A percentile compares a stretch with the other conserved stretches of the same genome.
phyloP scores from a whole-genome alignment of 108 stramenopile species.

The Nitzschia sp. region DNA sequence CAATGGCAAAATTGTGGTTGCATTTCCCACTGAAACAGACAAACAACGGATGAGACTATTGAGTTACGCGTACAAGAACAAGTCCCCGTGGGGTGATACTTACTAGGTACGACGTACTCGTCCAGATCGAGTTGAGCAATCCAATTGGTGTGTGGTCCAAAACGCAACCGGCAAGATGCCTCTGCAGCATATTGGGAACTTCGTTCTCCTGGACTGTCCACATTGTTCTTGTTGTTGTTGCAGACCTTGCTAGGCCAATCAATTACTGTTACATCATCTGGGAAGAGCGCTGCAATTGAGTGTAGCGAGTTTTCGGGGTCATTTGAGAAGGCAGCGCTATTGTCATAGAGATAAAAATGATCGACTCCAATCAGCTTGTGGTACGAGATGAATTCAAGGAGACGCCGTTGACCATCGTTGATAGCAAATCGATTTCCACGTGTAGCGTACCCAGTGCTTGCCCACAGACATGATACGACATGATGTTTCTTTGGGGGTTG shows the following conservation, averaged over 20 bases:
- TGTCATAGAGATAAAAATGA: constrained; percentile 87
- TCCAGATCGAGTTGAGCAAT: constrained; percentile 78
- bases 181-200: constrained; percentile 89
- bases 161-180: constrained; percentile 76
- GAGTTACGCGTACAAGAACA: background rate
- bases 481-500: constrained; percentile 48
- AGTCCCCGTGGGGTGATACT: background rate
- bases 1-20: constrained; percentile 19
- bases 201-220: constrained; percentile 71
- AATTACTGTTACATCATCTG: constrained; percentile 66
- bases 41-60: background rate
- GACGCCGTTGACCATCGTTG: constrained; percentile 71
- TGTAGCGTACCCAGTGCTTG: constrained; percentile 73
- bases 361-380: constrained; percentile 76
- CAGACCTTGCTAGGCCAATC: constrained; percentile 69
- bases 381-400: constrained; percentile 81
- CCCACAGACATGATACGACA: constrained; percentile 82
- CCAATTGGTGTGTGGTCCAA: constrained; percentile 82
- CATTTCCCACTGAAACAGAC: constrained; percentile 40
- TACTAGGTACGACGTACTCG: constrained; percentile 70
- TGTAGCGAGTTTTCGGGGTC: constrained; percentile 53
- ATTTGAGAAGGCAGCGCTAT: constrained; percentile 58
- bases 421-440: constrained; percentile 69
- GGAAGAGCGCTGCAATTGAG: constrained; percentile 67
- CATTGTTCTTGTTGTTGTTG: constrained; percentile 55